Base-by-base conservation (phyloP, 768 basidiomycete species). In the Boletales sp. region DNA sequence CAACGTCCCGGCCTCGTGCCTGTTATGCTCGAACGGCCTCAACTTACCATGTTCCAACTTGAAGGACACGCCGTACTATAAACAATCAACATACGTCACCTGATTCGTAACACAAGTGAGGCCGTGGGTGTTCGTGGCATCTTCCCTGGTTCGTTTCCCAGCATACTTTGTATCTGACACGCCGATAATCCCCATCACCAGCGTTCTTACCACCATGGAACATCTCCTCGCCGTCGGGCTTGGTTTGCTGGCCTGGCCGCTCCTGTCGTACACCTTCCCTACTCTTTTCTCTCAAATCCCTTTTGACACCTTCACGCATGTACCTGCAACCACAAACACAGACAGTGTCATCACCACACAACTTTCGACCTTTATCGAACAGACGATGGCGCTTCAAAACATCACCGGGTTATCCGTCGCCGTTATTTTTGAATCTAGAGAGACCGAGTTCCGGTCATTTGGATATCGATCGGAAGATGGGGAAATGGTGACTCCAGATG, bases 401-500 rank as follows among this genome's bases (percentile, higher is more conserved):
- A 54, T 70, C 37, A 60, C 58, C 7, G 70, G 71, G 2, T 46
- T 72, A 15, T 65, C 70, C 2, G 35, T 71, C 19, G 65, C 59
- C 3, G 41, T 73, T 39, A 49, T 69, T 9, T 50, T 50, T 8
- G 58, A 57, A 31, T 32, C 63, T 17, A 68, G 65, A 4, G 42
- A 53, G 25, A 48, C 62, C 11, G 68, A 72, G 46, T 66, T 59
- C 34, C 64, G 50, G 14, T 41, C 63, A 2, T 6, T 34, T 74
- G 74, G 73, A 8, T 59, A 62, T 17, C 61, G 57, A 17, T 64
- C 67, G 5, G 74, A 75, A 51, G 62, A 61, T 5, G 67, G 66
- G 0, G 67, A 68, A n/a, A 21, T 51, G n/a, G 58, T 70, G 34
- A 67, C 64, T 8, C 41, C 61, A 21, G 66, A 72, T 33, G 74